Base-by-base conservation (phyloP, 2,329 filamentous ascomycete genomes). In the Penicillium expansum region DNA sequence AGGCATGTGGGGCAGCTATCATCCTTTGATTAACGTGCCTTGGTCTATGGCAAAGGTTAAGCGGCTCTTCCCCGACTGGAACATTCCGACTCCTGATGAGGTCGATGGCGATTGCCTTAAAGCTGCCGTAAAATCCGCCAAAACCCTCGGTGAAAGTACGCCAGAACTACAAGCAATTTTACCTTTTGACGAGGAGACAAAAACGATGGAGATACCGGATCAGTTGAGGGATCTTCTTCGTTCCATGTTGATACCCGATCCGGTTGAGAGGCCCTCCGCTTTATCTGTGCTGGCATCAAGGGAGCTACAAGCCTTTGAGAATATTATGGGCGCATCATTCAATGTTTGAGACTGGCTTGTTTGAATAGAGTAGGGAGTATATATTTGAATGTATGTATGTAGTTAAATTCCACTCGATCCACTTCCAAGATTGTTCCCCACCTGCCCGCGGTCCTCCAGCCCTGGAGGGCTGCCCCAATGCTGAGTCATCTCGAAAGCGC, bases 281-380 rank as follows among this genome's bases (percentile, higher is more conserved):
- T 48, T 32, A 48, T 27, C 14, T 27, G 22, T 48, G 6, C 16
- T 48, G 7, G 14, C 20, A 27, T 27, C 22, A 14, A 48, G 9
- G 45, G 32, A 48, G 24, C 11, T 18, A 5, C 16, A 6, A 27
- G 8, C 10, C 7, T 37, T 48, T 37, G 32, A 27, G 24, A 10
- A 37, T 16, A 14, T 9, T 16, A 5, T 29, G 27, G 27, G 30
- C 18, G 30, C 9, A 22, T 47, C 35, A 8, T 33, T 20, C n/a
- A 24, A 47, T 10, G 11, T 47, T 24, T 24, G 24, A 29, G 27
- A 8, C 27, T 16, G 43, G 82, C 80, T 61, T 79, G 85, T 63
- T 78, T 74, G n/a, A 77, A 82, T 39, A 20, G n/a, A 35, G 14
- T 33, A 16, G 5, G 13, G 24, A 24, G 24, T 24, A 33, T 2